phyloP scores from a whole-genome alignment of 208 protist species.

The Crithidia thermophila region DNA sequence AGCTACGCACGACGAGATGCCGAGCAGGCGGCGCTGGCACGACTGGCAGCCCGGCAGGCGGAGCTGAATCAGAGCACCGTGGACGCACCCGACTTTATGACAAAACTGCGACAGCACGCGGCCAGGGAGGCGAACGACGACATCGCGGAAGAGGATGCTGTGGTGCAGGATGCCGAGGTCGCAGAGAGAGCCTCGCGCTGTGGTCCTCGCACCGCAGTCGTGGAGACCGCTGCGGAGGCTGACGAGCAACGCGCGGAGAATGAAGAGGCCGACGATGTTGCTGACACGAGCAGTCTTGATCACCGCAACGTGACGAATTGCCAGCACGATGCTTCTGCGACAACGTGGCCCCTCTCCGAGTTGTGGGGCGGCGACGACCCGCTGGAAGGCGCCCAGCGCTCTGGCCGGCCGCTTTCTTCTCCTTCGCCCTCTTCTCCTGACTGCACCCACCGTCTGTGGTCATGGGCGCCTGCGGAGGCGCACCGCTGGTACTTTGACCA shows the following conservation, averaged over 20 bases:
- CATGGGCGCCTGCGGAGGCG: constrained; percentile 25
- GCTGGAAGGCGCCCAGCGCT: background rate
- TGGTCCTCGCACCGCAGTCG: too few species aligned
- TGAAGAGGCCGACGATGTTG: too few species aligned
- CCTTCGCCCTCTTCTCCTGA: too few species aligned
- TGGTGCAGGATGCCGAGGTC: background rate
- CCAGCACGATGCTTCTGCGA: background rate
- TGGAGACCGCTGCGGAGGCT: too few species aligned
- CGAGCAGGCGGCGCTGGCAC: constrained; percentile 12
- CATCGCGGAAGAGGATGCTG: background rate
- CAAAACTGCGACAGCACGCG: constrained; percentile 1
- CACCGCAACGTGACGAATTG: background rate
- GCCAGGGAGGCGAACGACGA: background rate
- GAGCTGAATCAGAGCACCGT: constrained; percentile 20
- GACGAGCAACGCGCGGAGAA: too few species aligned
- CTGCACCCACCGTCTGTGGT: constrained; percentile 15
- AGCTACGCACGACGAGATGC: constrained; percentile 12
- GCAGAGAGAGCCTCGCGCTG: background rate
- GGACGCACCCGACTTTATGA: constrained; percentile 4
- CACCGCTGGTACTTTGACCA: constrained; percentile 32
- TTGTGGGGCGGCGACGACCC: constrained; percentile 28
- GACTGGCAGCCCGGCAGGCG: constrained; percentile 6
- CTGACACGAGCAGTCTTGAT: too few species aligned
- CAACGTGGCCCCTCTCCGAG: background rate
- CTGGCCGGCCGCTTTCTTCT: too few species aligned